These are phyloP conservation scores for Epichloe brachyelytri DNA, from an alignment of 2,329 filamentous ascomycete genomes.

Conservation along the genomic window DNA sequence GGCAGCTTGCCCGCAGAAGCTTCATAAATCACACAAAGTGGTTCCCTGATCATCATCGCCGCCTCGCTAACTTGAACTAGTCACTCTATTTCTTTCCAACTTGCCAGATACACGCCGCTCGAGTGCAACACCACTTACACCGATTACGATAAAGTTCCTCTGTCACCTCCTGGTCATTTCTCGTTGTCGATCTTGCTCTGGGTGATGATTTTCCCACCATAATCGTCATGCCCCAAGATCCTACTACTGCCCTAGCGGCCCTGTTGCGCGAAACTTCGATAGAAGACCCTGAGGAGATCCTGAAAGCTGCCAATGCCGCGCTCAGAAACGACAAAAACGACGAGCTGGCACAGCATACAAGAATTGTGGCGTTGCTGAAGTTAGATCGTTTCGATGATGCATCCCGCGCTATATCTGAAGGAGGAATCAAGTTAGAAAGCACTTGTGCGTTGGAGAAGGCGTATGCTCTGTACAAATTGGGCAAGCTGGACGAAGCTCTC, in stretches of 20 bases:
- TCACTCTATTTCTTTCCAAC: background rate
- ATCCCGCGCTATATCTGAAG: constrained; percentile 52
- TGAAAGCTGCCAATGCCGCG: constrained; percentile 49
- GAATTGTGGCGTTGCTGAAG: constrained; percentile 63
- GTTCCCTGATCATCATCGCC: no score
- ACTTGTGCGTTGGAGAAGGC: constrained; percentile 56
- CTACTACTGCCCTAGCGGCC: constrained; percentile 37
- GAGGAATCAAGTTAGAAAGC: constrained; percentile 45
- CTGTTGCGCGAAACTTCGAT: constrained; percentile 43
- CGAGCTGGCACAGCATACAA: constrained; percentile 50
- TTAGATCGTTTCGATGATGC: constrained; percentile 74
- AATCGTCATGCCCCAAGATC: constrained; percentile 28
- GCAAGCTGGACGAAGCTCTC: constrained; percentile 54
- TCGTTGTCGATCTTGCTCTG: background rate
- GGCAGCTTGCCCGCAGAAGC: background rate
- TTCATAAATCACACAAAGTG: background rate
- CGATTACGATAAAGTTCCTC: background rate
- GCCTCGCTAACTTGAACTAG: background rate
- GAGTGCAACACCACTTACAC: background rate
- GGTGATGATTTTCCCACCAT: background rate
- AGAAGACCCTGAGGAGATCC: constrained; percentile 61
- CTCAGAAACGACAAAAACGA: constrained; percentile 49
- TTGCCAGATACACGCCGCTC: no score
- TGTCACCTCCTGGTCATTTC: background rate
- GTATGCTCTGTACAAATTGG: constrained; percentile 75